A percentile compares a stretch with the other conserved stretches of the same genome.
These are phyloP conservation scores for Ophiocordyceps sinensis DNA, from an alignment of 2,329 filamentous ascomycete species.

Conservation along the genomic window DNA sequence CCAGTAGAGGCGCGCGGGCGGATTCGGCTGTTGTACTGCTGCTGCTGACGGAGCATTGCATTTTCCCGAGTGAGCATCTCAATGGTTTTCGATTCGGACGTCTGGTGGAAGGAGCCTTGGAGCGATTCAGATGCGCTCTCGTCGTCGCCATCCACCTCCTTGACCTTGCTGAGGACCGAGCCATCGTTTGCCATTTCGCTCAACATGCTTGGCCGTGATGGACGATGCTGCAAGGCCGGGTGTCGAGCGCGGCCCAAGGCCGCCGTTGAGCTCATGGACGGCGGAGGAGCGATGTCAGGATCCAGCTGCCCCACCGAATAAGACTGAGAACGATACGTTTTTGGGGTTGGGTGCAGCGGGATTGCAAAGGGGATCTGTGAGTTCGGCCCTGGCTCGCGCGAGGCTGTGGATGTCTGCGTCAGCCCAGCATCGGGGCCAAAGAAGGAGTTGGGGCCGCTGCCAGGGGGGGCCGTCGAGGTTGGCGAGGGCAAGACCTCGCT, in stretches of 20 bases:
- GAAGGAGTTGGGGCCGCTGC: constrained; percentile 28
- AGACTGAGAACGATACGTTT: constrained; percentile 88
- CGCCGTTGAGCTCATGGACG: constrained; percentile 30
- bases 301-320: constrained; percentile 91
- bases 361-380: constrained; percentile 73
- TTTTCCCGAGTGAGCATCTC: constrained; percentile 49
- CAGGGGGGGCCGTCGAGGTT: constrained; percentile 43
- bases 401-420: constrained; percentile 34
- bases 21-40: constrained; percentile 39
- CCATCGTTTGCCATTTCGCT: constrained; percentile 56
- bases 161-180: constrained; percentile 49
- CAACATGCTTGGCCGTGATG: constrained; percentile 64
- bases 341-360: constrained; percentile 76
- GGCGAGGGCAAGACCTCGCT: constrained; percentile 64
- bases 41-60: constrained; percentile 38
- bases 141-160: constrained; percentile 55
- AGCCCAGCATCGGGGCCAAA: constrained; percentile 30
- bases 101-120: constrained; percentile 36
- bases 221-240: constrained; percentile 62
- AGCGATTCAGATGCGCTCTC: constrained; percentile 37
- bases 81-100: constrained; percentile 45
- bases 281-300: constrained; percentile 36
- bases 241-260: constrained; percentile 41
- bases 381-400: constrained; percentile 38
- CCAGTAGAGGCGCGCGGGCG: constrained; percentile 44